These are phyloP conservation scores for Gonapodya prolifera DNA, from an alignment of 192 early-diverging fungal species.

Conservation along the genomic window DNA sequence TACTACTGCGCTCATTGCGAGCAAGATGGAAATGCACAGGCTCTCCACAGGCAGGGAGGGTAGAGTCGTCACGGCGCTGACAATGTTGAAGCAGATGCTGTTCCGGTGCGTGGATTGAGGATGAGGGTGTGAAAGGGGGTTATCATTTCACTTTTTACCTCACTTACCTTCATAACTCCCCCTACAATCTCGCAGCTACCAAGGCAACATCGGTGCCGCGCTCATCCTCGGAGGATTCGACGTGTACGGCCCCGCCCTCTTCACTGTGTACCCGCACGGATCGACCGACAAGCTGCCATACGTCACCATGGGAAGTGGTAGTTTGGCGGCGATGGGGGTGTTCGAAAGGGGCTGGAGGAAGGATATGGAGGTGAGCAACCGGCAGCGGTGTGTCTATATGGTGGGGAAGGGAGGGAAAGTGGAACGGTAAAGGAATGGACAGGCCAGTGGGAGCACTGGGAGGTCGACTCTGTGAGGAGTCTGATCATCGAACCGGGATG, in stretches of 20 bases:
- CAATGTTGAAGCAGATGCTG: slow-evolving; percentile 94
- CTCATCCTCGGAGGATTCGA: slow-evolving; percentile 91
- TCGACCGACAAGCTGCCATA: slow-evolving; percentile 92
- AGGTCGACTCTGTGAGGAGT: too few relatives aligned
- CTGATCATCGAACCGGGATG: too few relatives aligned
- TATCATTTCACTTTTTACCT: too few relatives aligned
- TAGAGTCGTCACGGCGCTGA: slow-evolving; percentile 86
- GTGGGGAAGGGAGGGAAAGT: too few relatives aligned
- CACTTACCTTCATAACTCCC: too few relatives aligned
- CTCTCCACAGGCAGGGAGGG: slow-evolving; percentile 77
- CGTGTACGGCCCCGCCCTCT: slow-evolving; percentile 77
- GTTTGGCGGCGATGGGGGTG: slow-evolving; percentile 88
- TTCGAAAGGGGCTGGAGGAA: slow-evolving; percentile 79
- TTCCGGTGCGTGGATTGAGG: slow-evolving; percentile 44
- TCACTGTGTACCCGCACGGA: slow-evolving; percentile 87
- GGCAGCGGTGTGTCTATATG: not conserved
- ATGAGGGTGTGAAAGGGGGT: not conserved
- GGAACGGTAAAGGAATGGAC: too few relatives aligned
- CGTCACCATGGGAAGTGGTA: slow-evolving; percentile 92
- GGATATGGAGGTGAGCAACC: slow-evolving; percentile 47
- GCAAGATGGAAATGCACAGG: slow-evolving; percentile 87
- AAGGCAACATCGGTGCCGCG: slow-evolving; percentile 89
- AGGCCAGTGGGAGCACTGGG: too few relatives aligned
- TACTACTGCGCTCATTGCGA: slow-evolving; percentile 82
- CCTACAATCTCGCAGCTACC: slow-evolving; percentile 45